phyloP scores from a whole-genome alignment of 2,329 filamentous ascomycete species.

The Dactylonectria estremocensis region DNA sequence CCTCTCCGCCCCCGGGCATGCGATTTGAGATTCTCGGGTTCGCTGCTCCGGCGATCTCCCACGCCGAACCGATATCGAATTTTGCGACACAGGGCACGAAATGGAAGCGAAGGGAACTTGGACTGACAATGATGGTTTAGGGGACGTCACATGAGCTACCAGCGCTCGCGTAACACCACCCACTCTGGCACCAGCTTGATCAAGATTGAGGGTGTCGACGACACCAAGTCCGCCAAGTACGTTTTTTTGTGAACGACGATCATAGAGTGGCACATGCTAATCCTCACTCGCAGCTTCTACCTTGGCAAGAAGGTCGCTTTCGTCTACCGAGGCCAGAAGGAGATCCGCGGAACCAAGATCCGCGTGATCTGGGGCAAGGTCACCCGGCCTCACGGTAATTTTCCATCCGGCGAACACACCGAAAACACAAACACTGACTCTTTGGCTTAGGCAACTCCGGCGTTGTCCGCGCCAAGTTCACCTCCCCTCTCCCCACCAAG shows the following conservation, averaged over 20 bases:
- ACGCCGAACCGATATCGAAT: conserved; percentile 44
- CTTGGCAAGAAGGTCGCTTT: conserved; percentile 98
- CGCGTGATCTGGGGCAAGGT: conserved; percentile 99
- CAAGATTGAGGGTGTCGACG: conserved; percentile 98
- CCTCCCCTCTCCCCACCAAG: conserved; percentile 94
- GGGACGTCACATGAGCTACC: conserved; percentile 98
- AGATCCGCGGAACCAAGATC: conserved; percentile 98
- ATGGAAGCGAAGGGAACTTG: conserved; percentile 43
- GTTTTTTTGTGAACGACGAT: conserved; percentile 52
- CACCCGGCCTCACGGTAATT: conserved; percentile 91
- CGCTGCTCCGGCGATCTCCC: conserved; percentile 33
- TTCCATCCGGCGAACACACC: conserved; percentile 14
- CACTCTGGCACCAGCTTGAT: conserved; percentile 94
- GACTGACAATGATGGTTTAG: conserved; percentile 63
- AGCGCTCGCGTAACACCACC: conserved; percentile 93
- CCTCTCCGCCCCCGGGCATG: conserved; percentile 28
- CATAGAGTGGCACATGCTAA: conserved; percentile 45
- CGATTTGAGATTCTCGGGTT: conserved; percentile 35
- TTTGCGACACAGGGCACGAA: conserved; percentile 45
- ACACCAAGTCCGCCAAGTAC: conserved; percentile 89
- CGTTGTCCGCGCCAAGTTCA: conserved; percentile 98
- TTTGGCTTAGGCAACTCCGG: conserved; percentile 86
- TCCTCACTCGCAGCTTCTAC: conserved; percentile 79
- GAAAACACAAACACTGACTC: conserved; percentile 34
- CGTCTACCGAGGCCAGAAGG: conserved; percentile 96